Evolutionary conservation across 1,139 yeast genomes (phyloP), one percentile per base, ranked within the genome.

Genomic region (Suhomyces guaymorum): DNA sequence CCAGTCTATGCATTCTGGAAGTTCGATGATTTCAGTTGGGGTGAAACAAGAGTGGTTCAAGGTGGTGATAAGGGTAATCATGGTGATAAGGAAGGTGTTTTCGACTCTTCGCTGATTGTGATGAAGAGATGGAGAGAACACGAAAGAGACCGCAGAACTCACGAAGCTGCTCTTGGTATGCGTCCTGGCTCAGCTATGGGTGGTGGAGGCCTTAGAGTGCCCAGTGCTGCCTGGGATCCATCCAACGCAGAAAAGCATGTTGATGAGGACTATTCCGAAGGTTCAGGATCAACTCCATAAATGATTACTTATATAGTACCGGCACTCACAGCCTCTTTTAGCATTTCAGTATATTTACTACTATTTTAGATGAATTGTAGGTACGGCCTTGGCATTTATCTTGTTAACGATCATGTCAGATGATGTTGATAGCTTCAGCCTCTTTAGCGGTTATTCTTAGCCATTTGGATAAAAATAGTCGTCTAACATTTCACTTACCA

Each of bases 21-120:
- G 61, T 92, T 92, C 62, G 98, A 92, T 61, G 98, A 92, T 61
- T 92, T 92, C 66, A 80, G 92, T 52, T 92, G 98, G 98, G 98
- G 98, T 60, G 97, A 90, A 47, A 92, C 98, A 4, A 78, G 98
- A 70, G 75, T 85, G 14, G 80, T 92, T 39, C 79, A 78, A 13
- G 95, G 92, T 28, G 95, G 92, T 26, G 78, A 71, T 43, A 73
- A 73, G 46, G 85, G 80, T 22, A 73, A 63, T 4, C 95, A 87
- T 56, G 89, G 80, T 38, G 68, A 58, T 11, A 68, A 47, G 7
- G 87, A 77, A 33, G 97, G 97, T 47, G 83, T 80, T 43, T 92
- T 92, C 57, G 97, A 92, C 57, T 85, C 95, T 13, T 78, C 94
- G 3, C 80, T 78, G 54, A 90, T 92, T 55, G 75, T 76, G 38